Evolutionary conservation across 495 filamentous ascomycete genomes (phyloP), one percentile per base, ranked within the genome.

Genomic region (Aspergillus bridgeri): DNA sequence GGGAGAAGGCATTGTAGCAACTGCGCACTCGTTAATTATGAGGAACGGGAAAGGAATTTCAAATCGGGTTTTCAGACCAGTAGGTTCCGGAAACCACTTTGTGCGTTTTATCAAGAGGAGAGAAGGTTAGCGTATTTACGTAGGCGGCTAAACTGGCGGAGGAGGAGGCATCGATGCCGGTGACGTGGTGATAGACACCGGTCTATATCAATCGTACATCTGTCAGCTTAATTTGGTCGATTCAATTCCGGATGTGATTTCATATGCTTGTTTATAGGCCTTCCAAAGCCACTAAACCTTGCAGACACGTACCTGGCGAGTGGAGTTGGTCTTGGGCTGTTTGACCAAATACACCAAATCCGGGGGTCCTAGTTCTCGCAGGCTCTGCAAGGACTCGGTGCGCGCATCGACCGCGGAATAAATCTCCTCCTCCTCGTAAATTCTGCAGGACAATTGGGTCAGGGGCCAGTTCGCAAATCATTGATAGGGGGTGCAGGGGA

Each of bases 1-100:
- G 85, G 9, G 94, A 98, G 76, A 98, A 98, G 60, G 94, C 94
- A 91, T 98, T 98, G 80, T 98, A 98, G 75, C 95, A 98, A 75
- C 90, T 95, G 67, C 25, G 55, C 49, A 64, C 23, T 51, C 11
- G 54, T 74, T 49, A 73, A 58, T 43, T 18, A 24, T 25, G 6
- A 51, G 57, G 20, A 21, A 67, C 55, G 68, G 61, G 50, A 48
- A 58, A 57, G n/a, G 60, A 21, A 48, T 11, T 19, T 13, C 15
- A 3, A 42, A 38, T 18, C n/a, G 27, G 27, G 6, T 25, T 27
- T 29, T 42, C 75, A 69, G 75, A 94, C 90, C 94, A 98, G 72
- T 97, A 98, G 22, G 95, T 81, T 15, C 94, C 94, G 51, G 92
- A 94, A 15, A 91, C 85, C 42, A 97, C 92, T 72, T 96, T 98